phyloP scores from a whole-genome alignment of 129 eudicot genomes.

The Cynara cardunculus region DNA sequence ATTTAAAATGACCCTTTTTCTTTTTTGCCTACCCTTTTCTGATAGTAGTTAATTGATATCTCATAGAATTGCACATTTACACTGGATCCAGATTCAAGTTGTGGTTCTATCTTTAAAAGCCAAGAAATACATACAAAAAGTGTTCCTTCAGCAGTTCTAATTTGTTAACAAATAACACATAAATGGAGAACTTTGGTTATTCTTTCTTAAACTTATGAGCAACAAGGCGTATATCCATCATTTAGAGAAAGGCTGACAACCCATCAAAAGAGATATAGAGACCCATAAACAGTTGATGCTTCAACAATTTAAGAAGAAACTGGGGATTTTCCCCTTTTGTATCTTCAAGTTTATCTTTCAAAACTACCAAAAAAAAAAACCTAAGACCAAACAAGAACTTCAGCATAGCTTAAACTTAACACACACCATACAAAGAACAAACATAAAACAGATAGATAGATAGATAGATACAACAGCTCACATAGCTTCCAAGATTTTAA shows the following conservation, averaged over 20 bases:
- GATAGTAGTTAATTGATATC: background rate
- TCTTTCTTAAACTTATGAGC: background rate
- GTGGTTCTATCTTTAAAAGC: conserved; percentile 11
- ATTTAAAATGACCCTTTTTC: conserved; percentile 10
- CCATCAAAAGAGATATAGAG: background rate
- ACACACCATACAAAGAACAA: conserved; percentile 6
- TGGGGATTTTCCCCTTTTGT: background rate
- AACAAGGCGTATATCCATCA: background rate
- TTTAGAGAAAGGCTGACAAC: no score
- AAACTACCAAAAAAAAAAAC: background rate
- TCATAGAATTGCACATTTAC: conserved; percentile 3
- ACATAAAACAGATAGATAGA: background rate
- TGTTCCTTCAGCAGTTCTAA: background rate
- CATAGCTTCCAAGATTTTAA: conserved; percentile 2
- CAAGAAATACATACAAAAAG: background rate
- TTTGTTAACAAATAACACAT: background rate
- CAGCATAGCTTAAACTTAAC: background rate
- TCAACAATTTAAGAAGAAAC: background rate
- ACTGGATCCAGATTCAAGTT: conserved; percentile 23
- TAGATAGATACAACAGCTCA: background rate
- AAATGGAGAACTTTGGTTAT: background rate
- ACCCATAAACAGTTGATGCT: background rate
- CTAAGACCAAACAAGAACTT: conserved; percentile 1
- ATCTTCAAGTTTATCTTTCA: background rate
- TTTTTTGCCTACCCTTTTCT: conserved; percentile 23